These are phyloP conservation scores for Ogataea glucozyma DNA, from an alignment of 805 yeast species.

Conservation along the genomic window DNA sequence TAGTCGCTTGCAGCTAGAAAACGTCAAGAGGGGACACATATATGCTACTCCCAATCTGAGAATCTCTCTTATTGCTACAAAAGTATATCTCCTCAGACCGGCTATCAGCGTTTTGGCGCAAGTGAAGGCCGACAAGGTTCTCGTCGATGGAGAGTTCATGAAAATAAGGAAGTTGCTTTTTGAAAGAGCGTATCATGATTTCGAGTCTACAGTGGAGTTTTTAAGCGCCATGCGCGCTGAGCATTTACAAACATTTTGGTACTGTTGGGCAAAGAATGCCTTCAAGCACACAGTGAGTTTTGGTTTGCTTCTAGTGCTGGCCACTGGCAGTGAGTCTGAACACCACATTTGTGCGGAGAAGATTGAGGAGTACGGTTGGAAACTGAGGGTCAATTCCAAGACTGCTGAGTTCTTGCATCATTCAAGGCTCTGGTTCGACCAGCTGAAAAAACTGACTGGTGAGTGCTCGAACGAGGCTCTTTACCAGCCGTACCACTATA, in stretches of 20 bases:
- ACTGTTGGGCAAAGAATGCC: constrained; percentile 18
- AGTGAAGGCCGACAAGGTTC: constrained; percentile 2
- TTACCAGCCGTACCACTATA: not conserved
- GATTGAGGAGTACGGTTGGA: constrained; percentile 21
- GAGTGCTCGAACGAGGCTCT: not conserved
- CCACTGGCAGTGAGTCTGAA: constrained; percentile 9
- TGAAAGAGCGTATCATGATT: constrained; percentile 17
- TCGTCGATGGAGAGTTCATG: constrained; percentile 14
- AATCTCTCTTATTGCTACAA: constrained; percentile 13
- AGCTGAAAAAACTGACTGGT: constrained; percentile 12
- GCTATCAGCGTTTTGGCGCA: constrained; percentile 14
- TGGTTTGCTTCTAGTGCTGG: constrained; percentile 13
- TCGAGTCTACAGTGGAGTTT: constrained; percentile 14
- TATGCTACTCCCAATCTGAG: constrained; percentile 19
- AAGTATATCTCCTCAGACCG: constrained; percentile 17
- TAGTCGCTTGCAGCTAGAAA: constrained; percentile 10
- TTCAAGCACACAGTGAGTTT: constrained; percentile 15
- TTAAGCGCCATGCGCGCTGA: constrained; percentile 21
- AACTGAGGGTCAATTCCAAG: constrained; percentile 18
- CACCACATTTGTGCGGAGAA: constrained; percentile 13
- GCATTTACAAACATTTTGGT: constrained; percentile 24
- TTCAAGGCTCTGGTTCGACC: constrained; percentile 21
- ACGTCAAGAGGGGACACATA: constrained; percentile 20
- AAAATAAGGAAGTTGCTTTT: constrained; percentile 10
- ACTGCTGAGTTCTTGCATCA: constrained; percentile 22